phyloP scores from a whole-genome alignment of 1,139 yeast species.

The Candida smagusa region DNA sequence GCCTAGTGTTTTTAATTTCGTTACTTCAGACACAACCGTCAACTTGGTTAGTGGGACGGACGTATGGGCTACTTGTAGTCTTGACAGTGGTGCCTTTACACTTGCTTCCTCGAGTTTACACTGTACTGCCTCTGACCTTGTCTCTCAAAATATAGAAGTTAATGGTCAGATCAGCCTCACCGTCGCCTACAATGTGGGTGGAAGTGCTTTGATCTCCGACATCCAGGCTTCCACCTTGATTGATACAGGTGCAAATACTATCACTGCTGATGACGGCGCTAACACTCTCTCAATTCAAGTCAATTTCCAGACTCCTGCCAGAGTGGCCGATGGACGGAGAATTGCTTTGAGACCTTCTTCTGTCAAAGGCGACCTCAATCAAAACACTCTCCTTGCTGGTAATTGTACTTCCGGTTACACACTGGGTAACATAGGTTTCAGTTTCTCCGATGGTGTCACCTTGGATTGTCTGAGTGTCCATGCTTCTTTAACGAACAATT shows the following conservation, averaged over 20 bases:
- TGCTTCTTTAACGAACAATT: conserved; percentile 18
- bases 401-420: conserved; percentile 19
- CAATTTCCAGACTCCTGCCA: conserved; percentile 6
- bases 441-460: conserved; percentile 4
- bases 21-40: conserved; percentile 7
- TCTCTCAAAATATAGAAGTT: conserved; percentile 7
- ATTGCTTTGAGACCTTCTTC: no score
- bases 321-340: background rate
- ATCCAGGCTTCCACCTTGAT: conserved; percentile 17
- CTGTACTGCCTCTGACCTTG: conserved; percentile 21
- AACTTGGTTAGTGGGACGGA: conserved; percentile 5
- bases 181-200: conserved; percentile 24
- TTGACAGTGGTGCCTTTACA: conserved; percentile 21
- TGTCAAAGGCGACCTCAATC: conserved; percentile 3
- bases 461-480: conserved; percentile 21
- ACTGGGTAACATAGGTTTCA: conserved; percentile 22
- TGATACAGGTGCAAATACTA: conserved; percentile 20
- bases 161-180: conserved; percentile 24
- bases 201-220: conserved; percentile 16
- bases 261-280: conserved; percentile 24
- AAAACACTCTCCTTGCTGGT: conserved; percentile 18
- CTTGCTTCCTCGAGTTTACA: conserved; percentile 21
- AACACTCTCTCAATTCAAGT: conserved; percentile 15
- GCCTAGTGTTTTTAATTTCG: conserved; percentile 21
- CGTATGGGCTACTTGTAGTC: conserved; percentile 26